Conservation (phyloP, 306 rosid genomes). For the Glycine tomentella region DNA sequence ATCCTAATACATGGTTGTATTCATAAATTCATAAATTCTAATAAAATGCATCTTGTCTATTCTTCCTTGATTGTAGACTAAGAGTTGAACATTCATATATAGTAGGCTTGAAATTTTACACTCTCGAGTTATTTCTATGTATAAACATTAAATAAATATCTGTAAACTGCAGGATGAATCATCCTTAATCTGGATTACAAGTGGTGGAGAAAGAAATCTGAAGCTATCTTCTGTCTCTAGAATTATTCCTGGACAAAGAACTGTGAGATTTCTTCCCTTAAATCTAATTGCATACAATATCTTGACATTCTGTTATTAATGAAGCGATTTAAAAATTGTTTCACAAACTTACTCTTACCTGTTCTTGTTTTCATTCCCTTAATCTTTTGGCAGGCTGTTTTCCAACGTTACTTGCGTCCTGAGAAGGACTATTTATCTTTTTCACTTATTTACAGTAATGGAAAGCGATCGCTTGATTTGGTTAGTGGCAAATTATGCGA, state of each 20-base stretch:
- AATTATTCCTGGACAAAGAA: slow-evolving; percentile 97
- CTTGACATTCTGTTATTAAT: slow-evolving; percentile 21
- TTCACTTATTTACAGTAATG: slow-evolving; percentile 90
- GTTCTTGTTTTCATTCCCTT: slow-evolving; percentile 25
- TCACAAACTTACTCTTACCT: slow-evolving; percentile 36
- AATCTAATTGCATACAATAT: slow-evolving; percentile 33
- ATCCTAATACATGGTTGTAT: background rate
- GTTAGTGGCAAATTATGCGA: slow-evolving; percentile 60
- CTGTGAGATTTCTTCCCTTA: slow-evolving; percentile 69
- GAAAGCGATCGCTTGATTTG: slow-evolving; percentile 94
- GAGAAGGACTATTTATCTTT: slow-evolving; percentile 94
- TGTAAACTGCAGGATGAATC: slow-evolving; percentile 75
- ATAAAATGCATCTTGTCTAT: slow-evolving; percentile 3
- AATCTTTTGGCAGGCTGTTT: slow-evolving; percentile 78
- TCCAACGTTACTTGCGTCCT: slow-evolving; percentile 81
- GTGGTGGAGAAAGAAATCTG: slow-evolving; percentile 78
- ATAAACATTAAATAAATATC: slow-evolving; percentile 29
- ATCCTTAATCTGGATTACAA: slow-evolving; percentile 90
- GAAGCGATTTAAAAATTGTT: slow-evolving; percentile 28
- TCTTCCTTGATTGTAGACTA: slow-evolving; percentile 17
- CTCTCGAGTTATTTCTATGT: slow-evolving; percentile 38
- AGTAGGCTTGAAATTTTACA: slow-evolving; percentile 7
- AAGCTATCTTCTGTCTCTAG: slow-evolving; percentile 87
- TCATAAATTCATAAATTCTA: background rate
- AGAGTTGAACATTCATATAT: slow-evolving; percentile 13